Percentiles rank a stretch among this genome's conserved stretches.
Conservation (phyloP, 768 basidiomycete species). For the Termitomyces sp. region DNA sequence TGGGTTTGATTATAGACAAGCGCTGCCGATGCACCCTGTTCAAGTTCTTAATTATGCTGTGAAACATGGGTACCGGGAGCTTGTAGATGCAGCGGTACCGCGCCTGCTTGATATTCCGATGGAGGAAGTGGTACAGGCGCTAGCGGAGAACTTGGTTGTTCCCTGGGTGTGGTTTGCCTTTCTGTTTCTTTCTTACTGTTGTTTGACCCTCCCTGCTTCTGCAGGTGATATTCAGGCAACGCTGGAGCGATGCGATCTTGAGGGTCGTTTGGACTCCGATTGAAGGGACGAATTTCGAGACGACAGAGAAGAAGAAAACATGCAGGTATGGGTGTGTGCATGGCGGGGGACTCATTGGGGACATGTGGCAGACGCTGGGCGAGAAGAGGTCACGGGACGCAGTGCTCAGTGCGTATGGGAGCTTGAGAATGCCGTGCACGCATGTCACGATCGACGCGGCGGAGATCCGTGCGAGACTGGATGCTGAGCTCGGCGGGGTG, state of each 20-base stretch:
- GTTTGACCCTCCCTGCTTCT: background rate
- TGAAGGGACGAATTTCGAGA: background rate
- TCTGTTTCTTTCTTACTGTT: background rate
- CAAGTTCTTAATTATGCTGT: background rate
- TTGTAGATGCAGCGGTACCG: background rate
- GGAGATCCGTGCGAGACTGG: background rate
- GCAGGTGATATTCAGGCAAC: background rate
- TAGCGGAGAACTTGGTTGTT: background rate
- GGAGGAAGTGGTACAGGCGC: background rate
- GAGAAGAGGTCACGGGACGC: background rate
- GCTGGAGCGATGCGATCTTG: background rate
- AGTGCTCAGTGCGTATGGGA: background rate
- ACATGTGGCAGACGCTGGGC: background rate
- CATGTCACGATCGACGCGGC: background rate
- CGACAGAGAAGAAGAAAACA: background rate
- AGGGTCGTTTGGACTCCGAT: background rate
- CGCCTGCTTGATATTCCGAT: conserved; percentile 3
- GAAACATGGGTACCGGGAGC: background rate
- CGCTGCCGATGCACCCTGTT: background rate
- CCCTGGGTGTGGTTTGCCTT: conserved; percentile 1
- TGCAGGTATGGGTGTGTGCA: background rate
- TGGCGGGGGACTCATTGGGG: background rate
- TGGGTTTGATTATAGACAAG: background rate
- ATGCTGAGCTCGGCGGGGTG: background rate
- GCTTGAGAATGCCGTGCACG: background rate